Base-by-base conservation (phyloP, 352 stramenopile genomes). In the Pythium grandisporangium region DNA sequence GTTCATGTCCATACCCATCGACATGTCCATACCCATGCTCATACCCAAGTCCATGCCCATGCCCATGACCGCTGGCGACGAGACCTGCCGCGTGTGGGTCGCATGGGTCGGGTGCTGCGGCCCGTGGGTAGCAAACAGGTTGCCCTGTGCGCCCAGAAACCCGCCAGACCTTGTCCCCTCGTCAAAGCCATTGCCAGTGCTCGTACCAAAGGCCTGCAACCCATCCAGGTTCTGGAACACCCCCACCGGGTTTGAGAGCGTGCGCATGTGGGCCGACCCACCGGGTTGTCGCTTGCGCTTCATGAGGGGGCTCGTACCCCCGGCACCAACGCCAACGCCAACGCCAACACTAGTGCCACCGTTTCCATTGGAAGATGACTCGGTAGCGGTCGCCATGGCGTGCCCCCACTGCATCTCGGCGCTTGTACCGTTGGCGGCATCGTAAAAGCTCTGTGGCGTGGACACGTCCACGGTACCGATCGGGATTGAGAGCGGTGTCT, bases 211-310 rank as follows among this genome's bases (percentile, higher is more conserved):
- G 45, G 79, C 46, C 8, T 70, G 70, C 57, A 87, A 82, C 42
- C 84, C 70, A 47, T 87, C 74, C 25, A 87, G 42, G 34, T 87
- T 87, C 45, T 87, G 65, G 14, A 87, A 62, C 46, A 87, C 27
- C 37, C 83, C 70, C n/a, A 87, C 72, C 6, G 75, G 75, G 44
- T 85, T 88, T 40, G 75, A 85, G 63, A 84, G 71, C 45, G 79
- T 65, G 3, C 75, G 65, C 42, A 60, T 54, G 50, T 88, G 75
- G 39, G 75, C 43, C 4, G 74, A n/a, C n/a, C n/a, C n/a, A n/a
- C n/a, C n/a, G n/a, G n/a, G n/a, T n/a, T n/a, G 64, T 5, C 75
- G 71, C 40, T 88, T 88, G 30, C 72, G 75, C 48, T 88, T 88
- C 72, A 88, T 85, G 52, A 84, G 79, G 51, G 82, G 62, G 48